Conservation (phyloP, 73 alveolate genomes). For the Paraurostyla sp. region DNA sequence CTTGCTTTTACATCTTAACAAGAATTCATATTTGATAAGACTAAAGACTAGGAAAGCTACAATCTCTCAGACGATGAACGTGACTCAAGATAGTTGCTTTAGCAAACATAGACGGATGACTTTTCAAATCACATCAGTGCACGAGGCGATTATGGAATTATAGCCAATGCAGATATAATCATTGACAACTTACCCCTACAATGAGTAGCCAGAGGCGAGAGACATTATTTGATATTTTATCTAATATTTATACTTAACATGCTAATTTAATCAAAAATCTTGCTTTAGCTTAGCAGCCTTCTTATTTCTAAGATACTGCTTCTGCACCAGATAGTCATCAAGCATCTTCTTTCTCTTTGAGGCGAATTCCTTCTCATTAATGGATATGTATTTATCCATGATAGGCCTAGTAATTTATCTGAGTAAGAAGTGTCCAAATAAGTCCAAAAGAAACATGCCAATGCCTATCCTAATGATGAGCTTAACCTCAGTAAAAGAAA, state of each 20-base stretch:
- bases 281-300: not conserved
- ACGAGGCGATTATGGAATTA: too few relatives aligned
- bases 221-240: not conserved
- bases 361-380: conserved; percentile 6
- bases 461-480: not conserved
- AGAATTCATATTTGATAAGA: too few relatives aligned
- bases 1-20: too few relatives aligned
- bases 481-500: not conserved
- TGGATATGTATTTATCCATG: not conserved
- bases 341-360: not conserved
- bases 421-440: conserved; percentile 31
- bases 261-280: not conserved
- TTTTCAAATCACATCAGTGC: too few relatives aligned
- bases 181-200: too few relatives aligned
- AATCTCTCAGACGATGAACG: too few relatives aligned
- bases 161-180: too few relatives aligned
- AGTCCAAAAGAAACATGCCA: conserved; percentile 19
- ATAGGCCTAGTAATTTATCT: not conserved
- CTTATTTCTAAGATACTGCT: conserved; percentile 26
- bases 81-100: too few relatives aligned
- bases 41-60: too few relatives aligned
- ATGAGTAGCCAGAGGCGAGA: too few relatives aligned
- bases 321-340: conserved; percentile 42
- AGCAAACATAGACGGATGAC: too few relatives aligned
- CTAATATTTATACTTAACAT: not conserved